Conservation (phyloP, 371 early-diverging fungal species). For the Thermomucor indicae-seudaticae region DNA sequence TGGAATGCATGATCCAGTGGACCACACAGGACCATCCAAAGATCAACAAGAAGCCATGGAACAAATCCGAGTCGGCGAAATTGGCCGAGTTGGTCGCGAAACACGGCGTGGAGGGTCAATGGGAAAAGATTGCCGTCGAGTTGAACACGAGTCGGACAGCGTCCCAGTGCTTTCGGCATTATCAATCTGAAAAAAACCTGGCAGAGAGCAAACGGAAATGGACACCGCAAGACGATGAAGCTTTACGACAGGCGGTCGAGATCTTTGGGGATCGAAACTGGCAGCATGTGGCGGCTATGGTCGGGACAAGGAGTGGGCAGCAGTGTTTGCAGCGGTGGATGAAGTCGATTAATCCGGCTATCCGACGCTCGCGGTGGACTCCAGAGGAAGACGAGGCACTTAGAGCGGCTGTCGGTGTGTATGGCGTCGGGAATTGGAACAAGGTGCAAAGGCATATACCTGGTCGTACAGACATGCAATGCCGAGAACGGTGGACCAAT, state of each 20-base stretch:
- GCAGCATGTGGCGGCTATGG: conserved; percentile 62
- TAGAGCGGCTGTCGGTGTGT: conserved; percentile 57
- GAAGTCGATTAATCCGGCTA: conserved; percentile 72
- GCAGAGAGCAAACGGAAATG: conserved; percentile 30
- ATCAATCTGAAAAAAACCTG: conserved; percentile 46
- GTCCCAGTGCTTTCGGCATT: conserved; percentile 76
- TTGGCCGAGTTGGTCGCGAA: conserved; percentile 45
- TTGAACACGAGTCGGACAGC: conserved; percentile 70
- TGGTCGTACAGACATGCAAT: conserved; percentile 84
- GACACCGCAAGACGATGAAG: conserved; percentile 61
- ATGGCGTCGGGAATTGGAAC: conserved; percentile 76
- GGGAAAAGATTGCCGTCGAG: conserved; percentile 59
- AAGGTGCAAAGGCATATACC: conserved; percentile 67
- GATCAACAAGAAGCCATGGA: conserved; percentile 74
- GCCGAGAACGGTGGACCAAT: conserved; percentile 83
- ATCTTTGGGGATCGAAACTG: conserved; percentile 65
- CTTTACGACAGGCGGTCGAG: conserved; percentile 53
- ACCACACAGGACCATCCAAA: conserved; percentile 79
- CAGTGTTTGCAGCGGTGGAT: conserved; percentile 87
- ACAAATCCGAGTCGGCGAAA: conserved; percentile 46
- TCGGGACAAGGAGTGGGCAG: conserved; percentile 68
- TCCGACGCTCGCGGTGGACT: conserved; percentile 72
- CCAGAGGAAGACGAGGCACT: conserved; percentile 71
- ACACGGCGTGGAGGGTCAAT: conserved; percentile 44
- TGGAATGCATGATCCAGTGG: conserved; percentile 81